Percentiles rank a stretch among this genome's conserved stretches.
These are phyloP conservation scores for Backusella mclennaniae DNA, from an alignment of 192 early-diverging fungal species.

Conservation along the genomic window DNA sequence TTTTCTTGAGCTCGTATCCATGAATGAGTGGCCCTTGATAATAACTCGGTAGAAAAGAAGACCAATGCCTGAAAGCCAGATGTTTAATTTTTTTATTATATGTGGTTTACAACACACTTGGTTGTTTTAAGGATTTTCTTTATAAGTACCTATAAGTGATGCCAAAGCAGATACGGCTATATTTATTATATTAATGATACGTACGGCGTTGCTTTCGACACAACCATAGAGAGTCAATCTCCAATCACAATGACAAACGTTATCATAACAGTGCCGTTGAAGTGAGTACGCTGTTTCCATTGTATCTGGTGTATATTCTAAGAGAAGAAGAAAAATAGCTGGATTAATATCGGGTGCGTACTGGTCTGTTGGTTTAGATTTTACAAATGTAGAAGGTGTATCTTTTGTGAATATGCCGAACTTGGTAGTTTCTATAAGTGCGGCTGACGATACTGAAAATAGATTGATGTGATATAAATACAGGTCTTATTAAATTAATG, in stretches of 20 bases:
- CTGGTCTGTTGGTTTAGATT: neutral
- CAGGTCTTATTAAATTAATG: neutral
- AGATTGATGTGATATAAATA: neutral
- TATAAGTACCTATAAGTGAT: conserved; percentile 17
- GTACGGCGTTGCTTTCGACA: conserved; percentile 13
- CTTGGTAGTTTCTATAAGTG: neutral
- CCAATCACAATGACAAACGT: conserved; percentile 20
- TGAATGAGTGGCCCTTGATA: neutral
- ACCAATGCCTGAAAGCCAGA: conserved; percentile 1
- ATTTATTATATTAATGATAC: conserved; percentile 19
- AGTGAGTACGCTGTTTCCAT: neutral
- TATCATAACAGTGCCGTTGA: neutral
- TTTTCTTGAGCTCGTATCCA: neutral
- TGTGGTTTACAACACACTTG: too few species aligned
- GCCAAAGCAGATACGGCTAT: conserved; percentile 15
- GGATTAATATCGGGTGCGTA: too few species aligned
- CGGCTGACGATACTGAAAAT: neutral
- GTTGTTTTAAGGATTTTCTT: neutral
- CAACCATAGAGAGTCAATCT: conserved; percentile 18
- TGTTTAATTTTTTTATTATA: too few species aligned
- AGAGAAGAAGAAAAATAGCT: neutral
- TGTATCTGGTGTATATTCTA: neutral
- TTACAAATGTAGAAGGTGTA: neutral
- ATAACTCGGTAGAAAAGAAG: conserved; percentile 7
- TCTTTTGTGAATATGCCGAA: neutral